Evolutionary conservation across 2,329 filamentous ascomycete genomes (phyloP).

Genomic region (Penicillium decumbens): DNA sequence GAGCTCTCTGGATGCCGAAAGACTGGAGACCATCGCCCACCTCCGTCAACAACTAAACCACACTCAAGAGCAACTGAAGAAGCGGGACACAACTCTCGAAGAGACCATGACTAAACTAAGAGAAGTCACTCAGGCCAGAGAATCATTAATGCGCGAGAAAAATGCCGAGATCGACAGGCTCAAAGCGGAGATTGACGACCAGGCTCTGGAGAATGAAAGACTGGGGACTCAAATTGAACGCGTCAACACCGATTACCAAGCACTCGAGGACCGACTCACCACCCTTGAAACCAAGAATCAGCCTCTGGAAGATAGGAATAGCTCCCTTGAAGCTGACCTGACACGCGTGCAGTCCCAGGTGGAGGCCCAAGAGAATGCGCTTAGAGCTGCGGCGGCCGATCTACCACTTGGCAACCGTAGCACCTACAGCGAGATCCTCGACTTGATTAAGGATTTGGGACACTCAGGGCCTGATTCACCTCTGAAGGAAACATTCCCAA

Average conservation of each 20-base stretch:
- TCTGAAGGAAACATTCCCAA: constrained; percentile 16
- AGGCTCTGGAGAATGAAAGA: constrained; percentile 33
- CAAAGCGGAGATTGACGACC: constrained; percentile 33
- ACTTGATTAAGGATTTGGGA: constrained; percentile 34
- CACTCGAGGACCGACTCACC: constrained; percentile 33
- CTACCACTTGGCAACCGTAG: constrained; percentile 32
- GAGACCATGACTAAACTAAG: constrained; percentile 31
- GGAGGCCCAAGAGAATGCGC: constrained; percentile 34
- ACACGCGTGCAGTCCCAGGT: constrained; percentile 34
- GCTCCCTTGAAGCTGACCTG: constrained; percentile 35
- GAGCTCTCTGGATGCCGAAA: constrained; percentile 25
- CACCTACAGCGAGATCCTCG: constrained; percentile 39
- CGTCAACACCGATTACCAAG: constrained; percentile 31
- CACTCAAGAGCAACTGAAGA: constrained; percentile 33
- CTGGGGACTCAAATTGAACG: constrained; percentile 34
- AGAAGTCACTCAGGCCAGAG: constrained; percentile 31
- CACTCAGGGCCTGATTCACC: constrained; percentile 16
- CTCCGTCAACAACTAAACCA: constrained; percentile 32
- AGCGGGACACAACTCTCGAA: constrained; percentile 33
- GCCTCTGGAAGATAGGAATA: constrained; percentile 38
- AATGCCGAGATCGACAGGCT: constrained; percentile 37
- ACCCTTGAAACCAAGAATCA: constrained; percentile 33
- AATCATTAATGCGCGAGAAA: constrained; percentile 35
- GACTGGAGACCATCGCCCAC: constrained; percentile 29
- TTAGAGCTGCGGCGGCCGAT: constrained; percentile 37